Evolutionary conservation across 768 basidiomycete genomes (phyloP), one percentile per base, ranked within the genome.

Genomic region (Boletus insuetus): DNA sequence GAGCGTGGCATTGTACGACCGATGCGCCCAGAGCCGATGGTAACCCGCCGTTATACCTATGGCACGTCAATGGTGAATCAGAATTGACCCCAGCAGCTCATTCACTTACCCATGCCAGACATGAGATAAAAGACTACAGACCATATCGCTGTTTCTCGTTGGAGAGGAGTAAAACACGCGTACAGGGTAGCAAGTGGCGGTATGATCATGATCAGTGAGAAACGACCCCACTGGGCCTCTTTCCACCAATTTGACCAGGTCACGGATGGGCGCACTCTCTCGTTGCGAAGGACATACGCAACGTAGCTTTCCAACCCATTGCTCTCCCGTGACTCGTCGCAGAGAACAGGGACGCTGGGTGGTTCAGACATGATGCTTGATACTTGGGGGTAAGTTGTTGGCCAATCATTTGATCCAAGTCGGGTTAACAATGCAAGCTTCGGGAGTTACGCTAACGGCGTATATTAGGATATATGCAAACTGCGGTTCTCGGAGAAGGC

Each of bases 241-340:
- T 73, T 77, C 65, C 69, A 68, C 61, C 80, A 72, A 63, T 83
- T 88, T 26, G 69, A 62, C 80, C 77, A 82, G 11, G 76, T 75
- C 55, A 88, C 72, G 1, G 85, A 85, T 0, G 87, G 86, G 6
- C 83, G 79, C 9, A 82, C 67, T 66, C 85, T 84, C 54, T 78
- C 74, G 35, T 78, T 83, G 60, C 77, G 78, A 65, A 89, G 77
- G 14, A 82, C 85, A 69, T 84, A 76, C 39, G 82, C 74, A 69
- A 87, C 85, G 66, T 88, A 88, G 75, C 85, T 88, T 72, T 89
- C 86, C 39, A 83, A 82, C 54, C 85, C 82, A 67, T 78, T 73
- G 60, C 77, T 60, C 68, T 80, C 78, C 6, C n/a, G 22, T 38
- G 47, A 13, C 14, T 49, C 34, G 17, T 22, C 22, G 16, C 3